Percentiles rank a stretch among this genome's conserved stretches.
These are phyloP conservation scores for Kazachstania psychrophila DNA, from an alignment of 805 yeast species.

Conservation along the genomic window DNA sequence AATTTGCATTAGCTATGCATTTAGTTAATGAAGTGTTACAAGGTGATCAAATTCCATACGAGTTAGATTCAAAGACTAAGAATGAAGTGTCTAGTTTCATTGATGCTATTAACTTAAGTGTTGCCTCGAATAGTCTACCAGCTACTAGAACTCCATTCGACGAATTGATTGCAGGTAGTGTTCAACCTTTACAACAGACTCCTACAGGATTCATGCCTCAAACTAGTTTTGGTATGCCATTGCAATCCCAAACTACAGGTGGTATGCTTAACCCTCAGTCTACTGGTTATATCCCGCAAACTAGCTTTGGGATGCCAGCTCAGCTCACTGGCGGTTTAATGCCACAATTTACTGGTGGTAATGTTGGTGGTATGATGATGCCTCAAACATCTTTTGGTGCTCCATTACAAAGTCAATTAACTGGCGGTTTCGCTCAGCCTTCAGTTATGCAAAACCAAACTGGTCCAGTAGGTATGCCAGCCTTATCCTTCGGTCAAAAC, in stretches of 20 bases:
- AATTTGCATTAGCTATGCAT: slow-evolving; percentile 86
- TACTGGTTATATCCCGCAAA: slow-evolving; percentile 27
- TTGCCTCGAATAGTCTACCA: slow-evolving; percentile 42
- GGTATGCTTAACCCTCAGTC: slow-evolving; percentile 12
- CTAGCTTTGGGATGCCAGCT: slow-evolving; percentile 28
- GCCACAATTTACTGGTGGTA: slow-evolving; percentile 32
- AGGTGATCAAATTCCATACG: slow-evolving; percentile 70
- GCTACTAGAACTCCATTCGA: slow-evolving; percentile 35
- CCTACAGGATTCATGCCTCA: slow-evolving; percentile 33
- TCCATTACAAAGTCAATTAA: slow-evolving; percentile 32
- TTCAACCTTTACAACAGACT: slow-evolving; percentile 29
- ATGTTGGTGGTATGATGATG: slow-evolving; percentile 13
- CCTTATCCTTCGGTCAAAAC: slow-evolving; percentile 27
- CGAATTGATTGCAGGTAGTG: slow-evolving; percentile 22
- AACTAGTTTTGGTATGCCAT: slow-evolving; percentile 28
- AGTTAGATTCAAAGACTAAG: slow-evolving; percentile 59
- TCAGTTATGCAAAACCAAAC: background rate
- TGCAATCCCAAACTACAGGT: slow-evolving; percentile 21
- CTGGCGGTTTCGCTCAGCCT: slow-evolving; percentile 15
- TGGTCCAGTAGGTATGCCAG: slow-evolving; percentile 20
- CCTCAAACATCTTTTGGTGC: slow-evolving; percentile 34
- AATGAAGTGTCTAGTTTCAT: slow-evolving; percentile 85
- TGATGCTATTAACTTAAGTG: slow-evolving; percentile 73
- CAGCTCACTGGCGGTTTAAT: slow-evolving; percentile 19
- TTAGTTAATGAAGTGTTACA: slow-evolving; percentile 67